Percentiles rank a stretch among this genome's conserved stretches.
Conservation (phyloP, 768 basidiomycete species). For the Chalciporus piperatus region DNA sequence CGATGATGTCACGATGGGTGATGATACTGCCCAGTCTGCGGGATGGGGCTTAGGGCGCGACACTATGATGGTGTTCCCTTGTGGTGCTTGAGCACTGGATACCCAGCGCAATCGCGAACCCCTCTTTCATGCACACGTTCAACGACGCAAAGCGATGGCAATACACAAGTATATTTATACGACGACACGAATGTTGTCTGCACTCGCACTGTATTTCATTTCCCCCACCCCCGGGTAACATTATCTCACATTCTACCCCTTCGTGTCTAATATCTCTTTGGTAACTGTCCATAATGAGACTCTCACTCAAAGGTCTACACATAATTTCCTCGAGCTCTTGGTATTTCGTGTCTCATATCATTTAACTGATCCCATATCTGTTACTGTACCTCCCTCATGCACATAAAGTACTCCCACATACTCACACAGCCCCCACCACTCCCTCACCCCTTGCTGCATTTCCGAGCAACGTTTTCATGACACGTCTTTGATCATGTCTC, state of each 20-base stretch:
- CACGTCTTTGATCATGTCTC: neutral
- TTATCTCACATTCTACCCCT: conserved; percentile 8
- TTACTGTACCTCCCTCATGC: conserved; percentile 13
- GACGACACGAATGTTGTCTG: conserved; percentile 19
- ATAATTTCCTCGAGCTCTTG: neutral
- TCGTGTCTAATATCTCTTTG: conserved; percentile 1
- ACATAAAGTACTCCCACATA: conserved; percentile 3
- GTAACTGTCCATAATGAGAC: neutral
- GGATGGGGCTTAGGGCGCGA: conserved; percentile 25
- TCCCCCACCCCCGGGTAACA: neutral
- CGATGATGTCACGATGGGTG: conserved; percentile 40
- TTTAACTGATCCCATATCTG: conserved; percentile 17
- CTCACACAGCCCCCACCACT: neutral
- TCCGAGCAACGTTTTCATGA: neutral
- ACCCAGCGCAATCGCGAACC: neutral
- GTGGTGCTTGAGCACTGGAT: conserved; percentile 20
- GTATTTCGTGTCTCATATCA: conserved; percentile 27
- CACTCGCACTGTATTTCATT: conserved; percentile 21
- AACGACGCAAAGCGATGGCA: conserved; percentile 19
- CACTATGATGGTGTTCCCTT: conserved; percentile 20
- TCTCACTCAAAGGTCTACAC: neutral
- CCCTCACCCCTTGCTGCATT: neutral
- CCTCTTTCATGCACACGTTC: conserved; percentile 13
- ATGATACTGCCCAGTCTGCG: conserved; percentile 17
- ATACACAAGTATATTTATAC: conserved; percentile 27